These are phyloP conservation scores for Mayamaea pseudoterrestris DNA, from an alignment of 108 stramenopile species.

Conservation along the genomic window DNA sequence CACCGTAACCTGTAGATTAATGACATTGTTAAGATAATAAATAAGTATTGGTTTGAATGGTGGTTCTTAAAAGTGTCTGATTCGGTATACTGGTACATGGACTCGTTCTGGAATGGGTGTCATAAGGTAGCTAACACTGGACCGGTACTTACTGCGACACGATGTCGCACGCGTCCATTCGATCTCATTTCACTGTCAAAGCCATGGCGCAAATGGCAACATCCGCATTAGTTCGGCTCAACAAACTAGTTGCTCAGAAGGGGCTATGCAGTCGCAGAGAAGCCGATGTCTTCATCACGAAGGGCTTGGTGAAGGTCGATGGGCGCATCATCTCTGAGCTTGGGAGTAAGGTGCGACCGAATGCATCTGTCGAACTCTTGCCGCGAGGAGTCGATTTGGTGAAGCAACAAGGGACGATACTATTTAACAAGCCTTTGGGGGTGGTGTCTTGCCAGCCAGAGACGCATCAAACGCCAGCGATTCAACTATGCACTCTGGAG, in stretches of 20 bases:
- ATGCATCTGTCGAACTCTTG: background rate
- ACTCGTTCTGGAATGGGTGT: too few relatives aligned
- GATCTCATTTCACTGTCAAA: too few relatives aligned
- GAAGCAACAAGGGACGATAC: conserved; percentile 22
- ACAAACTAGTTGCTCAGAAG: conserved; percentile 66
- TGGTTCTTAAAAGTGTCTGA: too few relatives aligned
- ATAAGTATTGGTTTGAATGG: background rate
- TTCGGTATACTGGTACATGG: too few relatives aligned
- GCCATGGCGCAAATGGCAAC: too few relatives aligned
- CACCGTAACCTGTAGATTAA: conserved; percentile 54
- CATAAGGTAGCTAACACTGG: too few relatives aligned
- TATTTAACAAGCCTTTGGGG: conserved; percentile 74
- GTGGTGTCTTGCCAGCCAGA: conserved; percentile 71
- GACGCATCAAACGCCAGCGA: conserved; percentile 27
- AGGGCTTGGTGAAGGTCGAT: conserved; percentile 23
- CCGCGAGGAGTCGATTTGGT: background rate
- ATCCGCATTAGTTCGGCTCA: conserved; percentile 42
- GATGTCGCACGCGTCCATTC: too few relatives aligned
- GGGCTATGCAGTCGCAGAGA: conserved; percentile 60
- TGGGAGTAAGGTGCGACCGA: conserved; percentile 37
- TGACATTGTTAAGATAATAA: background rate
- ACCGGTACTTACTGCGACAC: too few relatives aligned
- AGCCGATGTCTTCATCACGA: conserved; percentile 45
- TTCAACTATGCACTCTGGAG: conserved; percentile 33
- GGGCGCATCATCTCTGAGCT: conserved; percentile 11